Evolutionary conservation across 768 basidiomycete genomes (phyloP).

Genomic region (Auricularia cornea): DNA sequence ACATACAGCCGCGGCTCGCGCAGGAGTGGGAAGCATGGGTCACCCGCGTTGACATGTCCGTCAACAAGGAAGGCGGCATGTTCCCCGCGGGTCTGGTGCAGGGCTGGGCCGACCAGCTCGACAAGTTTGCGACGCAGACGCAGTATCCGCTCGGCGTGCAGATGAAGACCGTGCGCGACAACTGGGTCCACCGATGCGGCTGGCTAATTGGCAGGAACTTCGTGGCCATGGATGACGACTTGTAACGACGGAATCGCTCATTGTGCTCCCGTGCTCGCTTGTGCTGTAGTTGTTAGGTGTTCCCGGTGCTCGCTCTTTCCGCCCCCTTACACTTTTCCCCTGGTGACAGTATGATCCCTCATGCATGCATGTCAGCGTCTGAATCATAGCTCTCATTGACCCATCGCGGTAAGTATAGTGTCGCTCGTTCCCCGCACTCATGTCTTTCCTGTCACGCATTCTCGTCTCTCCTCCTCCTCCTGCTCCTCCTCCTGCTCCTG

Average conservation of each 20-base stretch:
- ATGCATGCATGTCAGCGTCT: neutral
- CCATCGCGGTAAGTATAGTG: neutral
- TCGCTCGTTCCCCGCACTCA: neutral
- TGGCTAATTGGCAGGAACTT: slow-evolving; percentile 55
- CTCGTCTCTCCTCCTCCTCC: neutral
- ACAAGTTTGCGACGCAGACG: slow-evolving; percentile 47
- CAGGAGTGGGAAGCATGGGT: slow-evolving; percentile 80
- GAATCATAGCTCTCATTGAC: neutral
- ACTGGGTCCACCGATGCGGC: slow-evolving; percentile 67
- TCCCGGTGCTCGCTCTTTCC: neutral
- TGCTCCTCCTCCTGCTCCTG: too few relatives aligned
- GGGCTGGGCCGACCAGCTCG: slow-evolving; percentile 61
- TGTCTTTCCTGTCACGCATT: neutral
- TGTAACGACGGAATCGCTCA: neutral
- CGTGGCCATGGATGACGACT: neutral
- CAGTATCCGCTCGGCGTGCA: slow-evolving; percentile 36
- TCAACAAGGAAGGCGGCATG: slow-evolving; percentile 71
- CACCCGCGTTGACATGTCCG: slow-evolving; percentile 54
- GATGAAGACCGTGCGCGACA: slow-evolving; percentile 45
- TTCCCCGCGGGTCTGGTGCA: slow-evolving; percentile 63
- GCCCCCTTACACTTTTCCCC: neutral
- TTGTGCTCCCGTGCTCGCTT: neutral
- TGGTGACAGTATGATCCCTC: neutral
- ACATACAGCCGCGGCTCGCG: slow-evolving; percentile 53
- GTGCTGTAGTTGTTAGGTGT: neutral